Evolutionary conservation across 2,329 filamentous ascomycete species (phyloP), one percentile per base, ranked within the genome.

Genomic region (Aspergillus fijiensis): DNA sequence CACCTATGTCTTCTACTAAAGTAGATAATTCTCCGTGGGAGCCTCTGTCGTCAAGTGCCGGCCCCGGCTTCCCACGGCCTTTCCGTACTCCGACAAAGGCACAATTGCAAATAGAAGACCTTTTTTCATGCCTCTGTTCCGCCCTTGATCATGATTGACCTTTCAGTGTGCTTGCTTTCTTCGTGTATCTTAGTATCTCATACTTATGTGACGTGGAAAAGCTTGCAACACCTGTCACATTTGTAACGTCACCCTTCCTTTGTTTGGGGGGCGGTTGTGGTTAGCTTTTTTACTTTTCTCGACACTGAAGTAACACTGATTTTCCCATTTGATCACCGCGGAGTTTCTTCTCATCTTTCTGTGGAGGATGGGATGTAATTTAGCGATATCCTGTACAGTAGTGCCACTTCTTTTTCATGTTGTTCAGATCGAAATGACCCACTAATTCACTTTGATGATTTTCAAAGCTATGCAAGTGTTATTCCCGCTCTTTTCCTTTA

Each of bases 1-100:
- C 57, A 80, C 76, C 62, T 82, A 80, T 70, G 78, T 82, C 65
- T 77, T 80, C 66, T 77, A 74, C 64, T 69, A 67, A 63, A 69
- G 21, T 65, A 61, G 63, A 54, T 31, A 51, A 58, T 35, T 50
- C 51, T 25, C 29, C 21, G 16, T 51, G 58, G 55, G 58, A 55
- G 52, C 55, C 51, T 35, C 51, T 27, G 63, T 54, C 53, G 60
- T 47, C 35, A 51, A 35, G 31, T 19, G 16, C 16, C 39, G 39
- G 14, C 39, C 19, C n/a, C 5, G 14, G 39, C 42, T 48, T 16
- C 14, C 45, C 21, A n/a, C 49, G n/a, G 33, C 21, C 52, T 42
- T 14, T 49, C n/a, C 48, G n/a, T 23, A 27, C 48, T 42, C 48
- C 53, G 49, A 60, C 55, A 55, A 16, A 49, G 33, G 27, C 47